phyloP scores from a whole-genome alignment of 108 stramenopile genomes.

The Asterionellopsis glacialis region DNA sequence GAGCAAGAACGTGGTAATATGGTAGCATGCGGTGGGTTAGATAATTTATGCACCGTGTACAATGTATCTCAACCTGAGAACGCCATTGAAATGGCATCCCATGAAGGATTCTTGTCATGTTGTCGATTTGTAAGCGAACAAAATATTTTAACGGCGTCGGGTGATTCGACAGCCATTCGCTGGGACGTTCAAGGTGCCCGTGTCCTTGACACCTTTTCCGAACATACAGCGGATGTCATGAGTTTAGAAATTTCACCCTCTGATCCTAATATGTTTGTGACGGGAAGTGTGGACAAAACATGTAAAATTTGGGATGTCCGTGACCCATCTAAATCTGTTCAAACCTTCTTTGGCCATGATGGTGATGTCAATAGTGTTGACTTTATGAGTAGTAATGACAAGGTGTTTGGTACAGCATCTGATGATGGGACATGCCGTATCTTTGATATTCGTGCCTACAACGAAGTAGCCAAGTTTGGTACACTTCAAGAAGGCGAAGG shows the following conservation, averaged over 20 bases:
- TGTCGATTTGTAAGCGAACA: slow-evolving; percentile 91
- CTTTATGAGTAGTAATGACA: slow-evolving; percentile 90
- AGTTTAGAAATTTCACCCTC: slow-evolving; percentile 71
- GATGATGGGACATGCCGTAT: slow-evolving; percentile 93
- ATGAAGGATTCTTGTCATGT: slow-evolving; percentile 97
- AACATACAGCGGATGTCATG: slow-evolving; percentile 97
- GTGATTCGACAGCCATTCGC: slow-evolving; percentile 94
- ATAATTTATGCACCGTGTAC: slow-evolving; percentile 99
- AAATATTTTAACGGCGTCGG: slow-evolving; percentile 89
- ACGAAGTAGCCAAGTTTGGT: slow-evolving; percentile 85
- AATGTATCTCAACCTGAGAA: slow-evolving; percentile 51
- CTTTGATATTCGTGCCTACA: slow-evolving; percentile 93
- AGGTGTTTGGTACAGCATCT: slow-evolving; percentile 87
- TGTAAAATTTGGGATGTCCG: slow-evolving; percentile 98
- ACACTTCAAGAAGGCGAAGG: slow-evolving; percentile 61
- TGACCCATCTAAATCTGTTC: slow-evolving; percentile 47
- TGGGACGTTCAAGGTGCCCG: slow-evolving; percentile 92
- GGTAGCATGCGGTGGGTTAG: slow-evolving; percentile 98
- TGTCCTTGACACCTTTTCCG: slow-evolving; percentile 77
- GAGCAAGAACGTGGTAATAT: slow-evolving; percentile 89
- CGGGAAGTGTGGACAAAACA: slow-evolving; percentile 92
- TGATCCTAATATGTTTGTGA: slow-evolving; percentile 86
- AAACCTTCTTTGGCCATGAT: slow-evolving; percentile 93
- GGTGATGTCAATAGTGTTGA: slow-evolving; percentile 96
- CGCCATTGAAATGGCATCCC: slow-evolving; percentile 89